These are phyloP conservation scores for Lipomyces lipofer DNA, from an alignment of 805 yeast species.

Conservation along the genomic window DNA sequence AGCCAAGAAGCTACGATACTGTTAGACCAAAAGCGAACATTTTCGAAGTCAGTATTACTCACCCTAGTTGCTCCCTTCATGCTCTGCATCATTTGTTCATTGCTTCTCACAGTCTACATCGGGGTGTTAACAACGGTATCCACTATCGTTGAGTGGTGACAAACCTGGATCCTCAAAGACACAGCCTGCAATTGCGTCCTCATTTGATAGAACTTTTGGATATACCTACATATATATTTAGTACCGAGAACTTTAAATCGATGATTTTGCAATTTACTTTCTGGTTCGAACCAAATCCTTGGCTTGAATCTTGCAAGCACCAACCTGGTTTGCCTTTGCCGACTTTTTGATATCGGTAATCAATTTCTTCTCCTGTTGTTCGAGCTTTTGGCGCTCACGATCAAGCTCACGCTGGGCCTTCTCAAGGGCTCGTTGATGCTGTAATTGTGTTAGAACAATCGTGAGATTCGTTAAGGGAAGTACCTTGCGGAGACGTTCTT, in stretches of 20 bases:
- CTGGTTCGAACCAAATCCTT: slow-evolving; percentile 90
- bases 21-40: neutral
- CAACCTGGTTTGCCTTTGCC: slow-evolving; percentile 85
- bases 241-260: slow-evolving; percentile 31
- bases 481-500: slow-evolving; percentile 81
- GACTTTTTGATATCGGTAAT: slow-evolving; percentile 83
- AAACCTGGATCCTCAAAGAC: slow-evolving; percentile 72
- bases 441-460: slow-evolving; percentile 25
- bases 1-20: slow-evolving; percentile 53
- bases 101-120: slow-evolving; percentile 69
- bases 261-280: slow-evolving; percentile 37
- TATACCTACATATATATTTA: slow-evolving; percentile 42
- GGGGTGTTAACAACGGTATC: neutral
- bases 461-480: neutral
- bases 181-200: slow-evolving; percentile 95
- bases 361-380: slow-evolving; percentile 87
- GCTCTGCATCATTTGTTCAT: slow-evolving; percentile 91
- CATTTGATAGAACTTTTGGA: slow-evolving; percentile 88
- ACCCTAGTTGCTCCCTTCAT: slow-evolving; percentile 88
- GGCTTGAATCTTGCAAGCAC: slow-evolving; percentile 92
- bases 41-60: neutral
- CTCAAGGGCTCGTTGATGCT: slow-evolving; percentile 93
- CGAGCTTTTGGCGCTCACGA: slow-evolving; percentile 81
- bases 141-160: neutral
- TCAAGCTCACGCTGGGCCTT: slow-evolving; percentile 91